Base-by-base conservation (phyloP, 306 rosid species). In the Cajanus cajan region DNA sequence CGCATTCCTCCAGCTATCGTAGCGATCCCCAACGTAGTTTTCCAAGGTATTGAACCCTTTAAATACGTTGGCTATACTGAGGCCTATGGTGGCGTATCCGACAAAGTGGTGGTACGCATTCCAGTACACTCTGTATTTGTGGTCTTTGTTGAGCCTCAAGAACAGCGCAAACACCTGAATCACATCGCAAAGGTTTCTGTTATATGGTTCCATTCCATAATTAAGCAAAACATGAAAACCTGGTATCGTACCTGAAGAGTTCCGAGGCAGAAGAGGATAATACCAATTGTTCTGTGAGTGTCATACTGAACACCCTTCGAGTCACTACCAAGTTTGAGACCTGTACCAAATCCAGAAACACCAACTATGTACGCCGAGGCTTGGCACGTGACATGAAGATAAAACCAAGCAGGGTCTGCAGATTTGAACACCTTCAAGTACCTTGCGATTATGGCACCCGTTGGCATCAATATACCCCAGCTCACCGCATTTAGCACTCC, bases 331-430 rank as follows among this genome's bases (percentile, higher is more conserved):
- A 95, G 96, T 73, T 91, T 95, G 13, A 95, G 80, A 51, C 99
- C 98, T 2, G 86, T 83, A 0, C 88, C 99, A 88, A 94, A 93
- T 45, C 99, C 98, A 37, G 90, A 89, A 68, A 95, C 87, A 0
- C 99, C 99, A 65, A 95, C 78, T 18, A 86, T 58, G 69, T 95
- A 93, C 4, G 98, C 99, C 8, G 94, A 86, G 59, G 90, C 82
- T 63, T 95, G 99, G 84, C 97, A 93, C 2, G 88, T 79, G 18
- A 90, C 78, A 37, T 95, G 99, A 59, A 95, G 91, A 82, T 95
- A 91, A 61, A 93, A 92, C 99, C 99, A 91, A 0, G 98, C 94
- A 6, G 99, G 96, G 83, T 90, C 97, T 39, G 94, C 94, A 0
- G 91, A 87, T 79, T 91, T 90, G 86, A 94, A 91, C 45, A 89